Base-by-base conservation (phyloP, 352 stramenopile genomes). In the Chloridella minuta region DNA sequence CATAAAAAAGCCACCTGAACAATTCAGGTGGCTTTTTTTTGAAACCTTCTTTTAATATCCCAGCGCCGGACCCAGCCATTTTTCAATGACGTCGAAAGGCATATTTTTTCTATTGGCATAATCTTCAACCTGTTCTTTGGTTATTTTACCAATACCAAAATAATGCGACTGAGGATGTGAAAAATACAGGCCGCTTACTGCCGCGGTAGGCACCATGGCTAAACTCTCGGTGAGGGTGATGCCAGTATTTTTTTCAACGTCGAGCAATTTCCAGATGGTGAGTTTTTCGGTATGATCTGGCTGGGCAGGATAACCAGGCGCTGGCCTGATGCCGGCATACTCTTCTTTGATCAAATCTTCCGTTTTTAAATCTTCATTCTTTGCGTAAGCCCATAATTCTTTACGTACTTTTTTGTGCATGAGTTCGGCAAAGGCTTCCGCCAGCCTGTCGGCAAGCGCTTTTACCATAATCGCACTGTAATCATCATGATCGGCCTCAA, bases 381-480 rank as follows among this genome's bases (percentile, higher is more conserved):
- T 89, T 21, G 94, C 94, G 89, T 98, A 98, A 49, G 94, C 95
- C 95, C 95, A 98, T 87, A 97, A 91, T 49, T 97, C 91, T 52
- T 92, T 91, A 87, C 95, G 93, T 88, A 98, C 97, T 86, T 97
- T 92, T 25, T 92, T 91, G 89, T 98, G 95, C 49, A 98, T 91
- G 87, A 96, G 95, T 90, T 98, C 95, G 28, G 95, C 95, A 91
- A 97, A 98, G 0, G 95, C 40, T n/a, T 97, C 93, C 2, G 95
- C 93, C 87, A 97, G 92, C 86, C 93, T 91, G 88, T 96, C 93
- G 21, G 92, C 91, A 21, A 96, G 87, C 80, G 92, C 92, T 88
- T 98, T 94, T 2, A 94, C 90, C 94, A 98, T 97, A 88, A 98
- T 98, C 90, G 97, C 97, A 88, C 92, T 95, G 89, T 97, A 98